phyloP scores from a whole-genome alignment of 352 stramenopile species.

The Phytophthora macrochlamydospora region DNA sequence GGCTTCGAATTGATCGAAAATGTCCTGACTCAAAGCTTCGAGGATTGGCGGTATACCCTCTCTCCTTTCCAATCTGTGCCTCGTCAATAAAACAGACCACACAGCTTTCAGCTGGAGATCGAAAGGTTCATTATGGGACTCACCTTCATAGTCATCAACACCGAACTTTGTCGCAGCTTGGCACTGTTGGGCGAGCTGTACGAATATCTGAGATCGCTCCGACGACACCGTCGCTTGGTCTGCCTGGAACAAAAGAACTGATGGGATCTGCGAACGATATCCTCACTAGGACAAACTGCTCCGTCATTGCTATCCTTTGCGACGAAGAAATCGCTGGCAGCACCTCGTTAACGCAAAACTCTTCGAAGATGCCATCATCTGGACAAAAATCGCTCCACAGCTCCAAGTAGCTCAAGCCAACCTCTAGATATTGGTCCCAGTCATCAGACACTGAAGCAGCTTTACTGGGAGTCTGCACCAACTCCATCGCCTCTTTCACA shows the following conservation, averaged over 20 bases:
- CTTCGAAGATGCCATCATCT: conserved; percentile 33
- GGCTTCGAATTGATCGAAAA: conserved; percentile 35
- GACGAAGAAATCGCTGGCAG: conserved; percentile 21
- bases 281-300: conserved; percentile 10
- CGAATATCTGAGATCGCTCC: conserved; percentile 28
- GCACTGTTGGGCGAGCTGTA: conserved; percentile 50
- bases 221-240: conserved; percentile 23
- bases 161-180: conserved; percentile 74
- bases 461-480: conserved; percentile 1
- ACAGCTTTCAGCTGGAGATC: conserved; percentile 63
- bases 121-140: conserved; percentile 44
- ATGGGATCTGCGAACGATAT: conserved; percentile 37
- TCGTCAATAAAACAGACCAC: conserved; percentile 33
- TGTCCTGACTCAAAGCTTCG: conserved; percentile 22
- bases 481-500: conserved; percentile 32
- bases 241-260: conserved; percentile 55
- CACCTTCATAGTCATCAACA: conserved; percentile 65
- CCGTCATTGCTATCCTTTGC: conserved; percentile 5
- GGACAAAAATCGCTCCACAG: conserved; percentile 36
- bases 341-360: conserved; percentile 49
- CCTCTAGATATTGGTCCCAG: conserved; percentile 43
- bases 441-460: not conserved
- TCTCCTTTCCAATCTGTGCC: conserved; percentile 10
- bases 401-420: conserved; percentile 55
- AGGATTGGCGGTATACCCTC: conserved; percentile 26